Base-by-base conservation (phyloP, 192 early-diverging fungal genomes). In the Coemansia sp. region DNA sequence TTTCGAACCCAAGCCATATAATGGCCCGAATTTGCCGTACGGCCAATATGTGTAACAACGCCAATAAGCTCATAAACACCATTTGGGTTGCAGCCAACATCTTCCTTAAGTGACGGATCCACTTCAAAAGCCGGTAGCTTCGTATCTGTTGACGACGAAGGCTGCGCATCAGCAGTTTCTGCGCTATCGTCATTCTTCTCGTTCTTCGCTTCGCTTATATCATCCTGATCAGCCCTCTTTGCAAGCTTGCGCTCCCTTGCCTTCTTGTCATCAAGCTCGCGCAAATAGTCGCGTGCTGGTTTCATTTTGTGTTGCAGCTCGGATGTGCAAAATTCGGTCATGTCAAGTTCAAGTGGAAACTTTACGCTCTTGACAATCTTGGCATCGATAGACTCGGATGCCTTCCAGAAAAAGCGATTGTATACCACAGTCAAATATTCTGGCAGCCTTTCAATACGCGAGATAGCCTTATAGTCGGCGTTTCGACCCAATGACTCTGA, bases 351-450 rank as follows among this genome's bases (percentile, higher is more conserved):
- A 31, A 95, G 83, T 16, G 97, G 96, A 69, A 94, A 98, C 71
- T 93, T 91, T 49, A 99, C 96, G 70, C 89, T 90, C 67, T 94
- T 93, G 59, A 97, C 73, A 74, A 99, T 98, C 74, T 99, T 99
- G 12, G 94, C 91, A 51, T 88, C 88, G 8, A 92, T 82, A 28
- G 83, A 77, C 60, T 91, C 90, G 7, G 85, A 71, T 0, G 87
- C 71, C 64, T 95, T 96, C 96, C 96, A 99, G 83, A 92, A 95
- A 76, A 98, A 97, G 18, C 97, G 88, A 32, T 95, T 89, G 76
- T 95, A 99, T 60, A 93, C 82, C 21, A 97, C 82, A 0, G 94
- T 88, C 54, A 99, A 70, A 71, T 99, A 99, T 16, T 82, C 69
- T 0, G 97, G 97, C 30, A 99, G 74, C 3, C 97, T 86, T 5